A percentile compares a stretch with the other conserved stretches of the same genome.
Conservation (phyloP, 208 protist genomes). For the Angomonas deanei region DNA sequence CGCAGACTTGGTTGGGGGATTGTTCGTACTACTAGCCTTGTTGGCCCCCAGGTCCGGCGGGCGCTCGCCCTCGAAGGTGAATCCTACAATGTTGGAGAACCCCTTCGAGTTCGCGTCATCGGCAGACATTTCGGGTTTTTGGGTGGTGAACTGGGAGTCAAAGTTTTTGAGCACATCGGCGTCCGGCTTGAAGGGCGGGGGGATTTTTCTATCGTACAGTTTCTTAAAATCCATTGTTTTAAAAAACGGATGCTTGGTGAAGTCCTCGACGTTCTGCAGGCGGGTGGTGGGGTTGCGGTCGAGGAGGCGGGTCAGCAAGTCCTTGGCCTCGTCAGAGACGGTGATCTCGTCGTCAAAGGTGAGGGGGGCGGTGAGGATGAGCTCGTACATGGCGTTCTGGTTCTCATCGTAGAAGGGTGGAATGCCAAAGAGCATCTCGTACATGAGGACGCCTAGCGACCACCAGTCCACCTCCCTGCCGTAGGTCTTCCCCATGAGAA, state of each 20-base stretch:
- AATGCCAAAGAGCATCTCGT: conserved; percentile 94
- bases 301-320: conserved; percentile 72
- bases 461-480: conserved; percentile 97
- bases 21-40: neutral
- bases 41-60: neutral
- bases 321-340: conserved; percentile 39
- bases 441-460: conserved; percentile 95
- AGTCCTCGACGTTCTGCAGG: conserved; percentile 73
- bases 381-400: conserved; percentile 72
- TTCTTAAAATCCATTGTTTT: conserved; percentile 46
- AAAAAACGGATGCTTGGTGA: conserved; percentile 85
- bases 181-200: conserved; percentile 67
- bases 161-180: conserved; percentile 74
- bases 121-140: conserved; percentile 23
- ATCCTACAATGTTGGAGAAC: conserved; percentile 45
- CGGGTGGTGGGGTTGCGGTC: conserved; percentile 72
- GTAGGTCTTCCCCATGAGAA: conserved; percentile 85
- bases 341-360: conserved; percentile 46
- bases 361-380: conserved; percentile 67
- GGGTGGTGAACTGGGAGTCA: conserved; percentile 61
- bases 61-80: conserved; percentile 59
- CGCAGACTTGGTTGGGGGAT: neutral
- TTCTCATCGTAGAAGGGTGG: conserved; percentile 94
- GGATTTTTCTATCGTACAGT: conserved; percentile 57
- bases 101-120: conserved; percentile 19